Percentiles rank a stretch among this genome's conserved stretches.
phyloP scores from a whole-genome alignment of 2,329 filamentous ascomycete genomes.

The Blastomyces gilchristii region DNA sequence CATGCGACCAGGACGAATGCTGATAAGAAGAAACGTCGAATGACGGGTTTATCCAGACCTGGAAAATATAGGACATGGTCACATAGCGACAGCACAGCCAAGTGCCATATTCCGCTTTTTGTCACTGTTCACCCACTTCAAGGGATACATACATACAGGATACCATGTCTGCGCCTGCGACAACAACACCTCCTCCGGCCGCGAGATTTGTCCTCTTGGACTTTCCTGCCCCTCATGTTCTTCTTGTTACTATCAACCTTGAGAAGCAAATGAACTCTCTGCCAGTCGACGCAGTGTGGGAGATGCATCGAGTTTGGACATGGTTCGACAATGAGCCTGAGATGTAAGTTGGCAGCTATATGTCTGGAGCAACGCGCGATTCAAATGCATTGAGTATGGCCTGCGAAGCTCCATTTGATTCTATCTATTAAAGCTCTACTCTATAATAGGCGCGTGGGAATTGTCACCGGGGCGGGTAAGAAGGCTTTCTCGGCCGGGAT shows the following conservation, averaged over 20 bases:
- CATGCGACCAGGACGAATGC: background rate
- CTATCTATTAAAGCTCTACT: constrained; percentile 7
- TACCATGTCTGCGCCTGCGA: constrained; percentile 8
- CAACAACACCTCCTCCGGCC: constrained; percentile 11
- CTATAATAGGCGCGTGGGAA: constrained; percentile 41
- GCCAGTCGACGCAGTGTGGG: constrained; percentile 28
- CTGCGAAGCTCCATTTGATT: background rate
- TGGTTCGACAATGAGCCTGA: constrained; percentile 36
- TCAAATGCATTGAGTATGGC: background rate
- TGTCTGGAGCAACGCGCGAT: background rate
- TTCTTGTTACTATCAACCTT: constrained; percentile 38
- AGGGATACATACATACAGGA: background rate
- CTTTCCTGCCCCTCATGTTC: constrained; percentile 34
- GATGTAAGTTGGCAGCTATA: constrained; percentile 18
- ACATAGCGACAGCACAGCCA: background rate
- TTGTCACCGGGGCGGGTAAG: constrained; percentile 36
- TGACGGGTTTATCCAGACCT: background rate
- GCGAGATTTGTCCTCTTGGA: constrained; percentile 13
- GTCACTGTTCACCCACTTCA: background rate
- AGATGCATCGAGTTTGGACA: constrained; percentile 30
- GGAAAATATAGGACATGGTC: background rate
- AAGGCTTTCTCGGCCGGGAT: constrained; percentile 37
- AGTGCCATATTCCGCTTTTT: background rate
- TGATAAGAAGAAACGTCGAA: background rate
- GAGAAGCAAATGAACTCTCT: constrained; percentile 34